These are phyloP conservation scores for Globisporangium paroecandrum DNA, from an alignment of 352 stramenopile genomes.

Conservation along the genomic window DNA sequence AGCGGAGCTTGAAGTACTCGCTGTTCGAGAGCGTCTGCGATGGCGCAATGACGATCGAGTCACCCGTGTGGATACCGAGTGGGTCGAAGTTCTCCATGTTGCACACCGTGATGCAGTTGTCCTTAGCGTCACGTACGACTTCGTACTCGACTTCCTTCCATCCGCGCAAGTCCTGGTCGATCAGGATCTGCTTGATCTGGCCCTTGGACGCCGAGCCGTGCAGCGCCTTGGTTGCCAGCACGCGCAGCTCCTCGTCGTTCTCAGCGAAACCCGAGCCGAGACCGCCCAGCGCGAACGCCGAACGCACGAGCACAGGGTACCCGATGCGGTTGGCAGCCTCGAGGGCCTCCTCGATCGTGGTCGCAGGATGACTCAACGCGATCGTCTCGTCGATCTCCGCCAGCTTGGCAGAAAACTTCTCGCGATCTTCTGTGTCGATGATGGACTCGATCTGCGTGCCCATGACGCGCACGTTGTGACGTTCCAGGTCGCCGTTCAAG, in stretches of 20 bases:
- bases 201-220: slow-evolving; percentile 86
- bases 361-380: slow-evolving; percentile 89
- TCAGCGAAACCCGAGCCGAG: slow-evolving; percentile 91
- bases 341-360: slow-evolving; percentile 87
- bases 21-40: slow-evolving; percentile 96
- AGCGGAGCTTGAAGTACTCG: slow-evolving; percentile 97
- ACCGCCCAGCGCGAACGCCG: slow-evolving; percentile 92
- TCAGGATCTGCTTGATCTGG: slow-evolving; percentile 91
- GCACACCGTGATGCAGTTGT: slow-evolving; percentile 98
- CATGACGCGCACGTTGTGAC: slow-evolving; percentile 82
- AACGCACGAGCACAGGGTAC: slow-evolving; percentile 94
- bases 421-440: slow-evolving; percentile 93
- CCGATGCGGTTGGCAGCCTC: slow-evolving; percentile 90
- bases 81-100: slow-evolving; percentile 99
- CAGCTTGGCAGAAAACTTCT: slow-evolving; percentile 93
- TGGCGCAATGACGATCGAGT: slow-evolving; percentile 97
- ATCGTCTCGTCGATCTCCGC: slow-evolving; percentile 92
- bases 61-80: slow-evolving; percentile 96
- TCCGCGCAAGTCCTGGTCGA: slow-evolving; percentile 95
- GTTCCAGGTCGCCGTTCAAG: slow-evolving; percentile 88
- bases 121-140: slow-evolving; percentile 92
- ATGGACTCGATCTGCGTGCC: slow-evolving; percentile 94
- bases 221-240: slow-evolving; percentile 91
- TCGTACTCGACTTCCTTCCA: slow-evolving; percentile 99
- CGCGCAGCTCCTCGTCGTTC: slow-evolving; percentile 84